A percentile compares a stretch with the other conserved stretches of the same genome.
These are phyloP conservation scores for Pyrenochaeta sp. DNA, from an alignment of 2,329 filamentous ascomycete genomes.

Conservation along the genomic window DNA sequence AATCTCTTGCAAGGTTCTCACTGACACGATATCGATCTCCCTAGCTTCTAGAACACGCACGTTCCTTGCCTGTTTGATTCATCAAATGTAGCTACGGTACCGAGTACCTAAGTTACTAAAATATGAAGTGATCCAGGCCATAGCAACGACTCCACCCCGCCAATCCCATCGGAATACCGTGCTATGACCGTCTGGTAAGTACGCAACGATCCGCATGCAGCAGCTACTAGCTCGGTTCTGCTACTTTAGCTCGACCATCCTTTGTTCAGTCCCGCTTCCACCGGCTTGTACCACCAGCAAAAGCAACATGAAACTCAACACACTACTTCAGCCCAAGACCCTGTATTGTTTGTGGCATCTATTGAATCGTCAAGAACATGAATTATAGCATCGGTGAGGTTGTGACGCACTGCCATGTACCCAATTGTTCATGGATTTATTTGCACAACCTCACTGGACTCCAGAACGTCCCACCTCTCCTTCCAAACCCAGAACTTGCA, in stretches of 20 bases:
- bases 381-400: neutral
- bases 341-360: neutral
- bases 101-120: neutral
- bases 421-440: slow-evolving; percentile 29
- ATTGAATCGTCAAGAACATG: neutral
- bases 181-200: neutral
- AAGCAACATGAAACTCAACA: neutral
- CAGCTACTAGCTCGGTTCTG: neutral
- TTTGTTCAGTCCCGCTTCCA: neutral
- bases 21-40: neutral
- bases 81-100: neutral
- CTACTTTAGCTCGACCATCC: neutral
- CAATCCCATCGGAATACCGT: neutral
- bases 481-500: slow-evolving; percentile 32
- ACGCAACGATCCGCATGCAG: neutral
- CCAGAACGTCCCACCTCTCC: slow-evolving; percentile 18
- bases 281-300: neutral
- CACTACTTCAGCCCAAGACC: neutral
- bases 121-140: neutral
- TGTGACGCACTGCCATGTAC: slow-evolving; percentile 20
- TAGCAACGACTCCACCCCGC: too few species aligned
- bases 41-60: neutral
- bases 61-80: neutral
- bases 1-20: neutral
- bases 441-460: slow-evolving; percentile 19